These are phyloP conservation scores for Emericellopsis atlantica DNA, from an alignment of 2,329 filamentous ascomycete genomes.

Conservation along the genomic window DNA sequence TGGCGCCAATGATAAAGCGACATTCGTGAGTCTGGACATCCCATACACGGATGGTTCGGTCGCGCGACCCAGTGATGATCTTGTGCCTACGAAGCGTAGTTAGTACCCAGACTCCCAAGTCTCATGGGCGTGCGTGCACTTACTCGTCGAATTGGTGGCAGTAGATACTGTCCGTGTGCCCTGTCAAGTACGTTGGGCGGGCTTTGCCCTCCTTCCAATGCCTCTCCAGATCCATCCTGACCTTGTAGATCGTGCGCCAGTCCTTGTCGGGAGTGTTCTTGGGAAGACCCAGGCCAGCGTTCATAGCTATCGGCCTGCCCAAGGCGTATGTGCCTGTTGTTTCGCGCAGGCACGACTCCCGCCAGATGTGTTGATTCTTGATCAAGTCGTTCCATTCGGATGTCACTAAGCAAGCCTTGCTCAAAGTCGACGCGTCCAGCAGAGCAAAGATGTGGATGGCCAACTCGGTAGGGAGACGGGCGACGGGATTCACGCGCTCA, in stretches of 20 bases:
- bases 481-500: constrained; percentile 45
- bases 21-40: constrained; percentile 84
- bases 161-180: constrained; percentile 92
- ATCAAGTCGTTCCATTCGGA: constrained; percentile 33
- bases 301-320: constrained; percentile 35
- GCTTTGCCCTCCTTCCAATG: constrained; percentile 74
- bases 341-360: constrained; percentile 48
- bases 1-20: constrained; percentile 73
- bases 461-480: constrained; percentile 41
- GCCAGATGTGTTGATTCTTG: constrained; percentile 47
- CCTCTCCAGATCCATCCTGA: constrained; percentile 60
- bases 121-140: constrained; percentile 16
- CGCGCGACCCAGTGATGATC: constrained; percentile 91
- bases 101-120: constrained; percentile 12
- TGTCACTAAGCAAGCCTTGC: constrained; percentile 36
- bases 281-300: constrained; percentile 45
- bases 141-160: constrained; percentile 97
- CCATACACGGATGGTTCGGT: constrained; percentile 93
- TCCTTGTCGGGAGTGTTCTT: constrained; percentile 48
- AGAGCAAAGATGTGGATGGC: constrained; percentile 44
- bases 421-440: constrained; percentile 39
- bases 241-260: constrained; percentile 77
- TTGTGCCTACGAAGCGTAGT: constrained; percentile 51
- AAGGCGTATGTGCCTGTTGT: constrained; percentile 50
- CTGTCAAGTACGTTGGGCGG: constrained; percentile 77